phyloP scores from a whole-genome alignment of 257 asterid genomes.

The Capsicum rhomboideum region DNA sequence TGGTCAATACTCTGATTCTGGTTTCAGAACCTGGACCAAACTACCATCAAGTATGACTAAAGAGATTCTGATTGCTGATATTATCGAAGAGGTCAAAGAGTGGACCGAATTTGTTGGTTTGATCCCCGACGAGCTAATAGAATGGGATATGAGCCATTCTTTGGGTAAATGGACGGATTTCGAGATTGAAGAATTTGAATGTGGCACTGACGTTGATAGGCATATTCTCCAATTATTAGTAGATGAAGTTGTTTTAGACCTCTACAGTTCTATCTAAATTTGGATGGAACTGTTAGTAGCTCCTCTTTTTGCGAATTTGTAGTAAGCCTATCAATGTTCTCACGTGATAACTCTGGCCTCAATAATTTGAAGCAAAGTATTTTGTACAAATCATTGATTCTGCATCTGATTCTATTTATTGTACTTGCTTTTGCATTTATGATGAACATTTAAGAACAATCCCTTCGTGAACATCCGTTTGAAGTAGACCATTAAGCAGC shows the following conservation, averaged over 20 bases:
- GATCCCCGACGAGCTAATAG: constrained; percentile 12
- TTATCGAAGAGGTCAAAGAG: constrained; percentile 46
- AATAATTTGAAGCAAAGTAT: neutral
- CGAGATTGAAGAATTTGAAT: constrained; percentile 49
- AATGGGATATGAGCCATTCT: constrained; percentile 52
- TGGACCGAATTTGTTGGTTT: constrained; percentile 55
- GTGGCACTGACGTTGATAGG: constrained; percentile 49
- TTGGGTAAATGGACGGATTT: constrained; percentile 59
- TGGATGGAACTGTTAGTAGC: neutral
- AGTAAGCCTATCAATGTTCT: neutral
- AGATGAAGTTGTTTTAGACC: constrained; percentile 63
- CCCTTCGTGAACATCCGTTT: neutral
- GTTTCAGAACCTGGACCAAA: constrained; percentile 31
- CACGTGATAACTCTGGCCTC: neutral
- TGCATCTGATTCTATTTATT: neutral
- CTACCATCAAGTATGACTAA: constrained; percentile 43
- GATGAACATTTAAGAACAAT: neutral
- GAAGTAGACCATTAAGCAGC: neutral
- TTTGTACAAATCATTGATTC: neutral
- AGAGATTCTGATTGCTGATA: constrained; percentile 41
- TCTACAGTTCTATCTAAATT: constrained; percentile 10
- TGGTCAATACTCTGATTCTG: constrained; percentile 27
- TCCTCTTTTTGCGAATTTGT: neutral
- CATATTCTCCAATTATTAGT: constrained; percentile 47
- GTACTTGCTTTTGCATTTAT: neutral